Evolutionary conservation across 805 yeast species (phyloP), one percentile per base, ranked within the genome.

Genomic region (Dipodascus albidus): DNA sequence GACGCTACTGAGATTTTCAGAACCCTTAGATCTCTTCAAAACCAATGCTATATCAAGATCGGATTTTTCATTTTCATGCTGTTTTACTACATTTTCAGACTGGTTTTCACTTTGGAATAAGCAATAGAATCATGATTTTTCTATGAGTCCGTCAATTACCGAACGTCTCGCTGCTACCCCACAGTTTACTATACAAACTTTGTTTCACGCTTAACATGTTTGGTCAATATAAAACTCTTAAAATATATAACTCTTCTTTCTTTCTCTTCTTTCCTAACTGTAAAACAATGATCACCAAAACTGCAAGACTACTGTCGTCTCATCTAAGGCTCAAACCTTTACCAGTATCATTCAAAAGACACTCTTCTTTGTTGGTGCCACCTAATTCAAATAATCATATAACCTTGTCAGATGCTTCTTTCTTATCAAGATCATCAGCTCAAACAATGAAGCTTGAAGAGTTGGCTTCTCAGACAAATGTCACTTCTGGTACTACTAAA

Each of bases 1-100:
- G 99, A 93, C 70, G 98, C 98, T 55, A 91, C 99, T 48, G 97
- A 91, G 70, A 93, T 91, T 64, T 93, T 93, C 74, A 81, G 98
- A 75, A 90, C 97, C 47, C 79, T 91, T 65, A 79, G 87, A 62
- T 86, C 85, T 66, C 96, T 90, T 74, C 90, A 93, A 80, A 85
- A 85, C 69, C 98, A 90, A 72, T 78, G 88, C 56, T 89, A 90
- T 67, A 71, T 87, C 68, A 93, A 93, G 70, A 79, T 93, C 62
- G 96, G 91, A 9, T 89, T 87, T 80, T 91, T 88, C 68, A 77
- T 91, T 63, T 70, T 87, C 65, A 75, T 91, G 85, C 93, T 93
- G 79, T 91, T 93, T 84, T 90, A 79, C 77, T 91, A 89, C 77
- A 79, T 91, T 65, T 91, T 38, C 44, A 38, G 44, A 38, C n/a